Percentiles rank a stretch among this genome's conserved stretches.
Evolutionary conservation across 352 stramenopile genomes (phyloP).

Genomic region (Phytophthora parvispora): DNA sequence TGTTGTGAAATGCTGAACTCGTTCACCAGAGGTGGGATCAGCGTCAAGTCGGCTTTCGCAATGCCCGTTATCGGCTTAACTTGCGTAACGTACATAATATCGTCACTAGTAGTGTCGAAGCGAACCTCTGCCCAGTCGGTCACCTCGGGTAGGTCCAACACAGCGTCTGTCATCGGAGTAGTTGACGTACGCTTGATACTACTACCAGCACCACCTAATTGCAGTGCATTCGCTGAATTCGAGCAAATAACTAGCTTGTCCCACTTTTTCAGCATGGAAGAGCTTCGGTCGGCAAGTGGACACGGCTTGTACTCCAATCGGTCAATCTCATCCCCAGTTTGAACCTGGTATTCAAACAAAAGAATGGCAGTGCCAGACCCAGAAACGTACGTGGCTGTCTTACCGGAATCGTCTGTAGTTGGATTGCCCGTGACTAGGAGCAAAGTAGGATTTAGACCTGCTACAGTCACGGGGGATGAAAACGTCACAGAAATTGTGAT

Average conservation of each 20-base stretch:
- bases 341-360: slow-evolving; percentile 66
- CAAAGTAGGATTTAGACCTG: slow-evolving; percentile 44
- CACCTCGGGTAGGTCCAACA: slow-evolving; percentile 72
- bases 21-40: slow-evolving; percentile 23
- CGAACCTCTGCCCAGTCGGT: slow-evolving; percentile 68
- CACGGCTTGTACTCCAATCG: slow-evolving; percentile 72
- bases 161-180: slow-evolving; percentile 51
- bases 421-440: slow-evolving; percentile 39
- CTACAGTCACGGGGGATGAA: slow-evolving; percentile 60
- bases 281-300: slow-evolving; percentile 40
- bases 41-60: slow-evolving; percentile 5
- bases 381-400: slow-evolving; percentile 47
- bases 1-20: slow-evolving; percentile 60
- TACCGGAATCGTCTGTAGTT: slow-evolving; percentile 8
- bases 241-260: slow-evolving; percentile 66
- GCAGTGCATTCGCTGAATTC: slow-evolving; percentile 52
- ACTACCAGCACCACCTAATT: slow-evolving; percentile 38
- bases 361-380: slow-evolving; percentile 52
- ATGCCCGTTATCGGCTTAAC: slow-evolving; percentile 49
- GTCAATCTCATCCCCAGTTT: slow-evolving; percentile 58
- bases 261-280: slow-evolving; percentile 42
- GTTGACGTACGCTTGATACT: slow-evolving; percentile 61
- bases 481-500: slow-evolving; percentile 59
- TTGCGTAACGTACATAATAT: slow-evolving; percentile 61
- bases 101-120: slow-evolving; percentile 39